These are phyloP conservation scores for Phytophthora brassicae DNA, from an alignment of 352 stramenopile genomes.

Conservation along the genomic window DNA sequence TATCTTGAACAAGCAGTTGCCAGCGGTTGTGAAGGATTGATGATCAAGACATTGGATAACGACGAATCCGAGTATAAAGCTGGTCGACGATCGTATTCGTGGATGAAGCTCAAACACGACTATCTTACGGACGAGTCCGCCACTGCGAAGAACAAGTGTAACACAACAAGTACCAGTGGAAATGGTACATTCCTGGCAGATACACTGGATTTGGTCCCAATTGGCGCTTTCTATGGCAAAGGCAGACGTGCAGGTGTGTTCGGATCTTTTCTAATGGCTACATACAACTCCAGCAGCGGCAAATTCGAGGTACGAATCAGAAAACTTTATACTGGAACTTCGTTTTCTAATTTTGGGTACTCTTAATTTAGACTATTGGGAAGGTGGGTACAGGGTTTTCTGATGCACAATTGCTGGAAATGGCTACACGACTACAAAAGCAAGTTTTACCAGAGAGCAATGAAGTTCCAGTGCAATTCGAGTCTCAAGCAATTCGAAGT, in stretches of 20 bases:
- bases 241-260: conserved; percentile 95
- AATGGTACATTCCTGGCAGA: conserved; percentile 73
- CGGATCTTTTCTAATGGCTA: conserved; percentile 98
- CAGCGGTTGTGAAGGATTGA: conserved; percentile 76
- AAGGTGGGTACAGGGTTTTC: conserved; percentile 98
- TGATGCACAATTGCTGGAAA: conserved; percentile 91
- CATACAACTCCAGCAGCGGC: conserved; percentile 92
- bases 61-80: conserved; percentile 62
- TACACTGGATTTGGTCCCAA: conserved; percentile 97
- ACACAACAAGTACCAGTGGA: conserved; percentile 5
- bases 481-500: conserved; percentile 54
- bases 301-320: conserved; percentile 89
- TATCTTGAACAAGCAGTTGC: conserved; percentile 56
- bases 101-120: conserved; percentile 88
- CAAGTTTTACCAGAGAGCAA: conserved; percentile 40
- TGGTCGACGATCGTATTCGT: conserved; percentile 70
- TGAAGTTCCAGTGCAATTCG: conserved; percentile 60
- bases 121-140: conserved; percentile 46
- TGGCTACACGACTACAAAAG: conserved; percentile 54
- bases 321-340: not conserved
- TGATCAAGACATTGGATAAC: conserved; percentile 69
- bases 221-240: conserved; percentile 97
- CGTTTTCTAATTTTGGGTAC: conserved; percentile 4
- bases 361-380: conserved; percentile 58
- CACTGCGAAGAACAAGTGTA: conserved; percentile 5